Base-by-base conservation (phyloP, 192 early-diverging fungal species). In the Mortierella hygrophila region DNA sequence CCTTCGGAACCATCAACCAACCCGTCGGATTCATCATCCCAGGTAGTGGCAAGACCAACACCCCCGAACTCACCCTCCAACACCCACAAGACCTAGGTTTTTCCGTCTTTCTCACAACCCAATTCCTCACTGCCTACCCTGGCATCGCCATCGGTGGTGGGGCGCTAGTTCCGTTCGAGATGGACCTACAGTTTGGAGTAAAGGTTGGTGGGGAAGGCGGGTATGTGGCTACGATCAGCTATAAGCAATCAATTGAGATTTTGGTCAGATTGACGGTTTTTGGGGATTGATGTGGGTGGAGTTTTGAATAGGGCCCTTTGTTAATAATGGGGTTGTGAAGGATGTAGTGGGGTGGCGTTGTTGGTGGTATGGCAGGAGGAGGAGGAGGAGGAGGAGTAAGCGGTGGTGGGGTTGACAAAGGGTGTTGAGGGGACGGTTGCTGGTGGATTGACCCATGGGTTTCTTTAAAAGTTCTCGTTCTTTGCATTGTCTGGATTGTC, bases 1-100 rank as follows among this genome's bases (percentile, higher is more conserved):
- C 20, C 38, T 71, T 71, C 37, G 70, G 70, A 6, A 71, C 70
- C 0, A 71, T 71, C 70, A 71, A 71, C 37, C 38, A 38, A 26
- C 2, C 4, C 10, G 16, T 9, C 54, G 35, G 21, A 1, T 21
- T 75, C 4, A 0, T 72, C 0, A 49, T 46, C 23, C 40, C 71
- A n/a, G 41, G 9, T 2, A 49, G 6, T 5, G 42, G 71, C n/a
- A 15, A n/a, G n/a, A 26, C 38, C 10, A 6, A 26, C 0, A 72
- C 26, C n/a, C 41, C 46, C 1, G 38, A 41, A 35, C 32, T 72
- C 46, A 72, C 21, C 0, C 13, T 72, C 44, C 71, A 29, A 46
- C 71, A 72, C 42, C 71, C 42, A 29, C 71, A 41, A 13, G 71
- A 46, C 15, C 44, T 72, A 5, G 46, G 44, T 9, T 38, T 38